A percentile compares a stretch with the other conserved stretches of the same genome.
Evolutionary conservation across 2,329 filamentous ascomycete species (phyloP).

Genomic region (Nigrospora osmanthi): DNA sequence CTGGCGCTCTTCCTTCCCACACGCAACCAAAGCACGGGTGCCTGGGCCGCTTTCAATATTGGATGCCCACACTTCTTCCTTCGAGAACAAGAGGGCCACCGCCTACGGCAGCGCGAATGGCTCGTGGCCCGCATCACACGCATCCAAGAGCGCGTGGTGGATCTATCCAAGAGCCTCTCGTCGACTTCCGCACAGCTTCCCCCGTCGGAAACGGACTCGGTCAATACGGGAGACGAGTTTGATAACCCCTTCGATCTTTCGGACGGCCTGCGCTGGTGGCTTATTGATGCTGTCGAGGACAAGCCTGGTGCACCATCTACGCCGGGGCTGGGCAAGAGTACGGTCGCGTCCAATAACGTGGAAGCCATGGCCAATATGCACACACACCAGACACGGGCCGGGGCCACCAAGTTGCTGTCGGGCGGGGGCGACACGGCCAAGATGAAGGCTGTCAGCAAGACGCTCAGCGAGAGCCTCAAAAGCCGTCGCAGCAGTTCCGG

Average conservation of each 20-base stretch:
- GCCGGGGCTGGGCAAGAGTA: constrained; percentile 83
- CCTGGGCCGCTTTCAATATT: constrained; percentile 98
- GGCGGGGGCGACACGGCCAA: constrained; percentile 38
- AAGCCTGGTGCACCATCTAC: constrained; percentile 89
- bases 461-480: constrained; percentile 79
- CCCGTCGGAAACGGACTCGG: constrained; percentile 37
- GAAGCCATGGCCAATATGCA: constrained; percentile 73
- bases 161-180: constrained; percentile 70
- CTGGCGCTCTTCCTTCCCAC: constrained; percentile 91
- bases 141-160: constrained; percentile 87
- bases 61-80: constrained; percentile 96
- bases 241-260: constrained; percentile 97
- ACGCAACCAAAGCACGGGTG: constrained; percentile 84
- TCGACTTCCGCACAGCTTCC: constrained; percentile 30
- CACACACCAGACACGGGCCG: constrained; percentile 33
- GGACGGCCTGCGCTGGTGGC: constrained; percentile 91
- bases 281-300: constrained; percentile 89
- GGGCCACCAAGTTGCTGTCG: constrained; percentile 27
- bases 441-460: constrained; percentile 69
- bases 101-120: constrained; percentile 81
- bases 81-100: constrained; percentile 83
- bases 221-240: constrained; percentile 60
- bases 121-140: constrained; percentile 89
- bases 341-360: constrained; percentile 79
- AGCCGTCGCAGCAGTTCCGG: constrained; percentile 82